Conservation (phyloP, 345 rosid species). For the Mallotus nudiflorus region DNA sequence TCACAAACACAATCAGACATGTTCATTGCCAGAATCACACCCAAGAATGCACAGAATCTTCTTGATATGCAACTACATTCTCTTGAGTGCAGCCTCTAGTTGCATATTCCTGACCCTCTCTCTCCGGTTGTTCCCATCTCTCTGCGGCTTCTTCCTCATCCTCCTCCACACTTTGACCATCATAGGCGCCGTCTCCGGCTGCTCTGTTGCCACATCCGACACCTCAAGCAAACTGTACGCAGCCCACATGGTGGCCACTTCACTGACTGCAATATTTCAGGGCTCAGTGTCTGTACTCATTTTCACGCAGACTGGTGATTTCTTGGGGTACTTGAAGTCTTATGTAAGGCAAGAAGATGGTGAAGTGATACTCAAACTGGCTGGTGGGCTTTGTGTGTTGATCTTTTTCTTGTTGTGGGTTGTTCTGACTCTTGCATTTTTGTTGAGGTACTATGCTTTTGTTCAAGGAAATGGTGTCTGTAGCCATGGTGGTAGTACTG, state of each 20-base stretch:
- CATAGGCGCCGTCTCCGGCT: slow-evolving; percentile 65
- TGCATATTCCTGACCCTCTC: slow-evolving; percentile 47
- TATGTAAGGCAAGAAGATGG: slow-evolving; percentile 89
- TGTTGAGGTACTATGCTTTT: slow-evolving; percentile 69
- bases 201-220: slow-evolving; percentile 61
- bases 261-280: slow-evolving; percentile 85
- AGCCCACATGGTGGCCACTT: slow-evolving; percentile 82
- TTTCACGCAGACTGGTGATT: slow-evolving; percentile 64
- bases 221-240: slow-evolving; percentile 63
- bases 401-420: slow-evolving; percentile 88
- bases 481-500: slow-evolving; percentile 5
- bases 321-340: slow-evolving; percentile 67
- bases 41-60: slow-evolving; percentile 24
- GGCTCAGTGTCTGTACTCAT: slow-evolving; percentile 83
- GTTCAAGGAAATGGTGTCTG: slow-evolving; percentile 46
- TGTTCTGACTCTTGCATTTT: slow-evolving; percentile 74
- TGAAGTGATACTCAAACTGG: slow-evolving; percentile 65
- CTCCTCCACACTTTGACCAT: slow-evolving; percentile 64
- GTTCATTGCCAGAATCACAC: slow-evolving; percentile 25
- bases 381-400: slow-evolving; percentile 69
- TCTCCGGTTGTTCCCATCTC: slow-evolving; percentile 58
- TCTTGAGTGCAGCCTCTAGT: slow-evolving; percentile 39
- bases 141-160: slow-evolving; percentile 57
- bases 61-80: slow-evolving; percentile 39
- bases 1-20: slow-evolving; percentile 7